A percentile compares a stretch with the other conserved stretches of the same genome.
Evolutionary conservation across 2,329 filamentous ascomycete species (phyloP).

Genomic region (Tolypocladium paradoxum): DNA sequence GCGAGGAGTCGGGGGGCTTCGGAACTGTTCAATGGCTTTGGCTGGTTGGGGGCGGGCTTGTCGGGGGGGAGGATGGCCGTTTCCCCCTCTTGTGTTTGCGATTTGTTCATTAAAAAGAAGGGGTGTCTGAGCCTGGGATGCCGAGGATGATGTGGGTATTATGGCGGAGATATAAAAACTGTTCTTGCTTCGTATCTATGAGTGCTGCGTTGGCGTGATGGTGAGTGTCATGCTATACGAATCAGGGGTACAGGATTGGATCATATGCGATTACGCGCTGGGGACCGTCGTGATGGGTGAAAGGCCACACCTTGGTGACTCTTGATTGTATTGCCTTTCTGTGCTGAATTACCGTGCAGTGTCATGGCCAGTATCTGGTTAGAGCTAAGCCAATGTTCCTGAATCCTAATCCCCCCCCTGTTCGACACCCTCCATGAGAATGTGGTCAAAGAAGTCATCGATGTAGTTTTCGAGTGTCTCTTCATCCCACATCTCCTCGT

Average conservation of each 20-base stretch:
- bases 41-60: neutral
- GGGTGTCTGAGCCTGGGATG: neutral
- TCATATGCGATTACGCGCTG: neutral
- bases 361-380: neutral
- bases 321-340: neutral
- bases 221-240: neutral
- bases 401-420: neutral
- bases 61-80: neutral
- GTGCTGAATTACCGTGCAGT: neutral
- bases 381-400: neutral
- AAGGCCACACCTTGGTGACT: neutral
- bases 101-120: neutral
- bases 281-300: neutral
- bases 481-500: constrained; percentile 1
- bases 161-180: neutral
- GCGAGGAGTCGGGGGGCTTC: constrained; percentile 7
- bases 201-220: neutral
- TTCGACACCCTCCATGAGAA: neutral
- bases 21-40: constrained; percentile 1
- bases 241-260: neutral
- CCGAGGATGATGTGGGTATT: neutral
- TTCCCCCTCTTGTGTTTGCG: neutral
- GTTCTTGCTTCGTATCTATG: neutral
- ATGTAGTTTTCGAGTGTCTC: neutral
- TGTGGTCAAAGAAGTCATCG: constrained; percentile 1